phyloP scores from a whole-genome alignment of 2,329 filamentous ascomycete genomes.

The Calonectria naviculata region DNA sequence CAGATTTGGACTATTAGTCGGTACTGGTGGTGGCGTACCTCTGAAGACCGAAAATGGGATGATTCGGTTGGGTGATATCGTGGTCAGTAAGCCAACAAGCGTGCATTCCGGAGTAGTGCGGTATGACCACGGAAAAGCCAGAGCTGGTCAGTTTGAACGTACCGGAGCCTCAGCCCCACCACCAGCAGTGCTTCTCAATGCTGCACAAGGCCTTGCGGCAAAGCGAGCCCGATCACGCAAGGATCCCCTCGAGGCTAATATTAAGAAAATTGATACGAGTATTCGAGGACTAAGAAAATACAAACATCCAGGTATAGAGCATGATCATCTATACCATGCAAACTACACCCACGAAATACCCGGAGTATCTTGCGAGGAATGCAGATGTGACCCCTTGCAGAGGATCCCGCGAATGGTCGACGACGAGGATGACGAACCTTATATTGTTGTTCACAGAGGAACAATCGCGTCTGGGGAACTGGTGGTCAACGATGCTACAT shows the following conservation, averaged over 20 bases:
- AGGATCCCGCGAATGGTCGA: slow-evolving; percentile 14
- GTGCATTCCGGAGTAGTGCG: slow-evolving; percentile 28
- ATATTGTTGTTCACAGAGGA: slow-evolving; percentile 28
- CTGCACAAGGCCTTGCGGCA: slow-evolving; percentile 20
- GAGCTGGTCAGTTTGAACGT: slow-evolving; percentile 25
- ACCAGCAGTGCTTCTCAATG: slow-evolving; percentile 26
- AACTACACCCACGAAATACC: slow-evolving; percentile 11
- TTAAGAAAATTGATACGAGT: slow-evolving; percentile 12
- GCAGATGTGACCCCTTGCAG: slow-evolving; percentile 12
- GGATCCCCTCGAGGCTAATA: slow-evolving; percentile 14
- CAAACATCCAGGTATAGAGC: slow-evolving; percentile 11
- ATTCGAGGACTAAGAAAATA: slow-evolving; percentile 5
- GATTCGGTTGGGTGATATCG: slow-evolving; percentile 37
- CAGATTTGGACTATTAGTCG: slow-evolving; percentile 33
- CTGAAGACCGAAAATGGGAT: slow-evolving; percentile 27
- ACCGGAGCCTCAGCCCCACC: slow-evolving; percentile 24
- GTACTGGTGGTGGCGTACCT: slow-evolving; percentile 37
- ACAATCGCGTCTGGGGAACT: slow-evolving; percentile 31
- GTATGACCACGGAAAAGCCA: slow-evolving; percentile 35
- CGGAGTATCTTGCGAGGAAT: slow-evolving; percentile 19
- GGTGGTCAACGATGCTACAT: slow-evolving; percentile 24
- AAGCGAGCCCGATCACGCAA: neutral
- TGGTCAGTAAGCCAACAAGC: slow-evolving; percentile 32
- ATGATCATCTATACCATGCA: slow-evolving; percentile 22
- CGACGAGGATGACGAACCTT: slow-evolving; percentile 13